These are phyloP conservation scores for Ogataea degrootiae DNA, from an alignment of 805 yeast genomes.

Conservation along the genomic window DNA sequence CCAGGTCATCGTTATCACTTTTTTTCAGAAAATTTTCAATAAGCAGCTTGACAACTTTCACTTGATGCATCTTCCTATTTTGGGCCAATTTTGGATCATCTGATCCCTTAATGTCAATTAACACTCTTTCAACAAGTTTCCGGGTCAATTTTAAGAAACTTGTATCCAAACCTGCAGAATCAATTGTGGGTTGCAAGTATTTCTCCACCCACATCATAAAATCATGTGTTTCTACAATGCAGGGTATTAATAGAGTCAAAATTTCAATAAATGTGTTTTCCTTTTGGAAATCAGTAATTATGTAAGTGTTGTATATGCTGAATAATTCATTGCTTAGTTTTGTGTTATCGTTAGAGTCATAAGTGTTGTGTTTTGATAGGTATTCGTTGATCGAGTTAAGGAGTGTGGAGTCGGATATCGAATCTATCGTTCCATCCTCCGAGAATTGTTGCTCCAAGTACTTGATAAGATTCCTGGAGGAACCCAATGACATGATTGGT, in stretches of 20 bases:
- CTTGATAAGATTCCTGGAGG: conserved; percentile 8
- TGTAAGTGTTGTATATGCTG: conserved; percentile 29
- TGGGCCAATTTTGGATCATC: conserved; percentile 7
- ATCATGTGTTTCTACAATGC: conserved; percentile 28
- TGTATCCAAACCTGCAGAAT: conserved; percentile 52
- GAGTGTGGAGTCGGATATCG: conserved; percentile 1
- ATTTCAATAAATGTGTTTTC: conserved; percentile 38
- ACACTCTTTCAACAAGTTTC: conserved; percentile 4
- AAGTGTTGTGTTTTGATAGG: conserved; percentile 32
- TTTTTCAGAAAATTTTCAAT: conserved; percentile 21
- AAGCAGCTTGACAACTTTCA: conserved; percentile 14
- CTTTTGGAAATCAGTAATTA: conserved; percentile 27
- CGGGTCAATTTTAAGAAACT: conserved; percentile 19
- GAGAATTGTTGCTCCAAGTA: conserved; percentile 11
- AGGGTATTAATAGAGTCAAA: conserved; percentile 31
- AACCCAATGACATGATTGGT: conserved; percentile 8
- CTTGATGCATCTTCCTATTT: conserved; percentile 8
- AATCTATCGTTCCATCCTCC: background rate
- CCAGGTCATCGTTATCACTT: conserved; percentile 12
- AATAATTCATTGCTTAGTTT: conserved; percentile 35
- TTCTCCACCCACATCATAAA: conserved; percentile 45
- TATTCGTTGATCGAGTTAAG: conserved; percentile 6
- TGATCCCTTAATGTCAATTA: conserved; percentile 1
- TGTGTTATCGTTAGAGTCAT: conserved; percentile 26
- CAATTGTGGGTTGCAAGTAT: conserved; percentile 47